Conservation (phyloP, 2,329 filamentous ascomycete species). For the Colletotrichum sp. region DNA sequence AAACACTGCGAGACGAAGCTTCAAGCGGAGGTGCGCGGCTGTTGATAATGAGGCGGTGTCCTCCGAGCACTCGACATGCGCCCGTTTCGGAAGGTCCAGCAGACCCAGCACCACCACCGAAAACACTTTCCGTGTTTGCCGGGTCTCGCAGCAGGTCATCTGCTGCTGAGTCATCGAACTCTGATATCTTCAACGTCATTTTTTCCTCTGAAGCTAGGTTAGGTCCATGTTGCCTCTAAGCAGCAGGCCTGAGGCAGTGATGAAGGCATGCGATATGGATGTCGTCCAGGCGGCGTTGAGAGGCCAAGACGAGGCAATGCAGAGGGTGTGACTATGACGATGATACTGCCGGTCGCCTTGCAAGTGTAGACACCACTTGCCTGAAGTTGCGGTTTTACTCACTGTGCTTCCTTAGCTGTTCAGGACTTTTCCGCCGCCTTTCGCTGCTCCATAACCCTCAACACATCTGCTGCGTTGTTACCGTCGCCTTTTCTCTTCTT, state of each 20-base stretch:
- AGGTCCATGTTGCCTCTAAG: neutral
- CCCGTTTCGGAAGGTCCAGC: conserved; percentile 14
- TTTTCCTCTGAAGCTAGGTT: neutral
- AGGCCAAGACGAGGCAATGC: neutral
- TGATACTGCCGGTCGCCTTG: neutral
- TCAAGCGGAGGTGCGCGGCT: neutral
- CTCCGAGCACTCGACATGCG: neutral
- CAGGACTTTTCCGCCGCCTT: conserved; percentile 37
- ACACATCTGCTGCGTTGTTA: conserved; percentile 80
- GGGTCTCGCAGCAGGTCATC: neutral
- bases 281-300: neutral
- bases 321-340: neutral
- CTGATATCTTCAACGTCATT: conserved; percentile 1
- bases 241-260: neutral
- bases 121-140: conserved; percentile 1
- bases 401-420: neutral
- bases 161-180: conserved; percentile 3
- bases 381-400: neutral
- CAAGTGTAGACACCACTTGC: neutral
- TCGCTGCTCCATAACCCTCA: conserved; percentile 75
- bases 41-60: conserved; percentile 6
- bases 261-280: neutral
- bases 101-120: neutral
- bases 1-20: neutral
- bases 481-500: conserved; percentile 81